Conservation (phyloP, 2,329 filamentous ascomycete species). For the Fusarium subglutinans region DNA sequence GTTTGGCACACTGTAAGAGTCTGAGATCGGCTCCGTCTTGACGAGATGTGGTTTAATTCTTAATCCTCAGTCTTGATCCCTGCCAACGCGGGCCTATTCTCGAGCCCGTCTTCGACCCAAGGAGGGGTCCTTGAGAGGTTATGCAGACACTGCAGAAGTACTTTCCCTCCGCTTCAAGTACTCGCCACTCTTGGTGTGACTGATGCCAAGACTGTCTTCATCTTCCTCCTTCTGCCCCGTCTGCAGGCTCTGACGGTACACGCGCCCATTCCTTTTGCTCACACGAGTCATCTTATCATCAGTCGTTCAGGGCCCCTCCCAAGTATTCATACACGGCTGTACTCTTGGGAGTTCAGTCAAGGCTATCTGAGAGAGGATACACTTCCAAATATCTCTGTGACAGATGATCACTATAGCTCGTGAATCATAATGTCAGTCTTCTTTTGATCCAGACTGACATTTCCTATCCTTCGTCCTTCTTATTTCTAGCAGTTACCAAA, state of each 20-base stretch:
- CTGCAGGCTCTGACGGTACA: not conserved
- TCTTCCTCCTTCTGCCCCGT: not conserved
- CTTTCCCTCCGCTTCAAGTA: not conserved
- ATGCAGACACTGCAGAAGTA: not conserved
- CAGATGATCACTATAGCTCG: not conserved
- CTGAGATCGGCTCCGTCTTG: not conserved
- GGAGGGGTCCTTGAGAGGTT: not conserved
- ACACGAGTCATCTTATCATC: not conserved
- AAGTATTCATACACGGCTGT: not conserved
- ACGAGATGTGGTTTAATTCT: slow-evolving; percentile 20
- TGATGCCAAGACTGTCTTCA: not conserved
- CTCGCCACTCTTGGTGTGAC: not conserved
- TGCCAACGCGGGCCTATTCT: not conserved
- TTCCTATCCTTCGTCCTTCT: not conserved
- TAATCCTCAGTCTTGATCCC: not conserved
- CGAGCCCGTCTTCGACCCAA: not conserved
- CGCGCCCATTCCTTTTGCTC: not conserved
- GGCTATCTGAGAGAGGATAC: not conserved
- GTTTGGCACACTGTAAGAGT: slow-evolving; percentile 12
- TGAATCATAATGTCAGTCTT: not conserved
- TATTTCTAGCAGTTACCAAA: not conserved
- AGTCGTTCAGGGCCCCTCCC: not conserved
- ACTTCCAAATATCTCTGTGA: not conserved
- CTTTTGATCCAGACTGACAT: not conserved
- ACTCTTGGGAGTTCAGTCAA: not conserved